A percentile compares a stretch with the other conserved stretches of the same genome.
Conservation (phyloP, 805 yeast species). For the Starmera quercuum region DNA sequence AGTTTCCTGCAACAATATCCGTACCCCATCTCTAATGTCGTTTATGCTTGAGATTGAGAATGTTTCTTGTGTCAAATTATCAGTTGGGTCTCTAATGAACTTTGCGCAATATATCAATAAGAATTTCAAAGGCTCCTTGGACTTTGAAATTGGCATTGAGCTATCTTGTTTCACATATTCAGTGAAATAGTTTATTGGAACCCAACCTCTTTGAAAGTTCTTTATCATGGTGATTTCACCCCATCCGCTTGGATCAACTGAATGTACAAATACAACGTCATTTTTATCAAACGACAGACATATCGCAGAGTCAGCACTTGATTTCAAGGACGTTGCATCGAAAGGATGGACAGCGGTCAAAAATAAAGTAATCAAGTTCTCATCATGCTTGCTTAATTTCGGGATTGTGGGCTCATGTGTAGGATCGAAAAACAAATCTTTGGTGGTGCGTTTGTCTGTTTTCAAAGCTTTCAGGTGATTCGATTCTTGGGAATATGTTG, state of each 20-base stretch:
- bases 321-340: slow-evolving; percentile 49
- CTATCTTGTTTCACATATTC: slow-evolving; percentile 26
- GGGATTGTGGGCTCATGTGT: slow-evolving; percentile 8
- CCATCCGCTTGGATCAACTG: slow-evolving; percentile 80
- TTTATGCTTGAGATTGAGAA: slow-evolving; percentile 34
- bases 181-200: slow-evolving; percentile 73
- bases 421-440: too few relatives aligned
- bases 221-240: slow-evolving; percentile 73
- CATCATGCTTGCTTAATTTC: slow-evolving; percentile 17
- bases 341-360: slow-evolving; percentile 53
- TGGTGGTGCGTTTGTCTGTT: too few relatives aligned
- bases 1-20: slow-evolving; percentile 53
- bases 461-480: slow-evolving; percentile 1
- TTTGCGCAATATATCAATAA: slow-evolving; percentile 58
- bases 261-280: slow-evolving; percentile 71
- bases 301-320: slow-evolving; percentile 59
- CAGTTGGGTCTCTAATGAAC: slow-evolving; percentile 57
- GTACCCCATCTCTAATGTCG: slow-evolving; percentile 66
- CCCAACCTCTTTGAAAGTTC: slow-evolving; percentile 69
- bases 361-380: slow-evolving; percentile 46
- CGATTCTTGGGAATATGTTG: not conserved
- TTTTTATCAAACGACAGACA: slow-evolving; percentile 65
- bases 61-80: slow-evolving; percentile 28
- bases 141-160: slow-evolving; percentile 1
- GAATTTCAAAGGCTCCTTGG: slow-evolving; percentile 46